Evolutionary conservation across 2,329 filamentous ascomycete genomes (phyloP), one percentile per base, ranked within the genome.

Genomic region (Alternaria hordeiaustralica): DNA sequence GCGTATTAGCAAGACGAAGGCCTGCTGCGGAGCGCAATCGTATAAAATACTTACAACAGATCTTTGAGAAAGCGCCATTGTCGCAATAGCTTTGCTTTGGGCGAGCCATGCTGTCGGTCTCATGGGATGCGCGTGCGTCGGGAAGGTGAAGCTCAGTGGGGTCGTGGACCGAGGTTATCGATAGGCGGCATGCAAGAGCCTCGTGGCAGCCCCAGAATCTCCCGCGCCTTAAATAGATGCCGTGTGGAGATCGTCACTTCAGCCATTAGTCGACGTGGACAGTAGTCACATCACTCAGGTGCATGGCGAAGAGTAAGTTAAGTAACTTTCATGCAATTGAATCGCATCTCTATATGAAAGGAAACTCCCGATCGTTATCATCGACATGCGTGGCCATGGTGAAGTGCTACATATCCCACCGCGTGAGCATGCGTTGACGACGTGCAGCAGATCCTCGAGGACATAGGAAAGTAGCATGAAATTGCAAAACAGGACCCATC

Each of bases 331-430:
- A 75, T 78, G 74, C 75, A 78, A 76, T 79, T 69, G 71, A 66
- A 74, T 69, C 64, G 72, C 73, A 70, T 74, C 69, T 80, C 78
- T 79, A 79, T 78, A 76, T 61, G 70, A 66, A 70, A 76, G 75
- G 67, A 75, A 79, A 74, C 75, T 74, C 78, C 79, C 79, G 73
- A 79, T 71, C 69, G 74, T 79, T 68, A 76, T 79, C 73, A 67
- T 70, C 66, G 72, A 75, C 76, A 77, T 69, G 72, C 74, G 71
- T 72, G 74, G 69, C 72, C 71, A 75, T 72, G 73, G 73, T 73
- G 72, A 71, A 66, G 43, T 55, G 51, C 50, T 51, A 55, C 66
- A 65, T 65, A 71, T 75, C 71, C 73, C 72, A 71, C 71, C 68
- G 68, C 76, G 68, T 66, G 63, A 69, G 68, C 74, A 75, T 70